Base-by-base conservation (phyloP, 1,284 basidiomycete species). In the Ustilago bromivora region DNA sequence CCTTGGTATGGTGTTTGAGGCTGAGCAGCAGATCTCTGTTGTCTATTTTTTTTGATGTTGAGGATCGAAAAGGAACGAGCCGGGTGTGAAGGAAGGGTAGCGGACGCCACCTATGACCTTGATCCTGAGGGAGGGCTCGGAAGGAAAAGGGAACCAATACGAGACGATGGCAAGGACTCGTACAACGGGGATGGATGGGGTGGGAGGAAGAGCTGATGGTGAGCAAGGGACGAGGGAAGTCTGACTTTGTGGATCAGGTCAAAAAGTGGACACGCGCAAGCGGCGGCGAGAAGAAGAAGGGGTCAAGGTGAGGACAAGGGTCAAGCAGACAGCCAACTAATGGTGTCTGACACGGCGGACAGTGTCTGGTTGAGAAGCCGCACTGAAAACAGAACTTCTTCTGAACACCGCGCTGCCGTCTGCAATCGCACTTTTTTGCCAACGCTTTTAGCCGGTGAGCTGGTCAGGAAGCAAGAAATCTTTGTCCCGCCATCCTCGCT, bases 381-480 rank as follows among this genome's bases (percentile, higher is more conserved):
- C 36, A 40, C n/a, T 28, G 17, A 15, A 23, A 47, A 57, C 62
- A 28, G 23, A 28, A 28, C 23, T 28, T 28, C 23, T 28, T 28
- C 23, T 28, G 23, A 28, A 28, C 23, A 28, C 23, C 3, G 23
- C 3, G 23, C 23, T 28, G 68, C 68, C 68, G 59, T 61, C 8
- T 67, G 17, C 19, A 46, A 15, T 9, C 13, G n/a, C 43, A 7
- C n/a, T 9, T 19, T 34, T 51, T 38, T 13, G 53, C 8, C 19
- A 55, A 34, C 57, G 57, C 51, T 55, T 32, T 28, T 28, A 28
- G 57, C 23, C 19, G 23, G 35, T 64, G 65, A 49, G 61, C 55
- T 65, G 61, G 67, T 72, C 67, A 72, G 64, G 61, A 72, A 72
- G 70, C 70, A 72, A 64, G 23, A 23, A 43, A 43, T 43, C 12